phyloP scores from a whole-genome alignment of 805 yeast genomes.

The Wickerhamiella bombiphila region DNA sequence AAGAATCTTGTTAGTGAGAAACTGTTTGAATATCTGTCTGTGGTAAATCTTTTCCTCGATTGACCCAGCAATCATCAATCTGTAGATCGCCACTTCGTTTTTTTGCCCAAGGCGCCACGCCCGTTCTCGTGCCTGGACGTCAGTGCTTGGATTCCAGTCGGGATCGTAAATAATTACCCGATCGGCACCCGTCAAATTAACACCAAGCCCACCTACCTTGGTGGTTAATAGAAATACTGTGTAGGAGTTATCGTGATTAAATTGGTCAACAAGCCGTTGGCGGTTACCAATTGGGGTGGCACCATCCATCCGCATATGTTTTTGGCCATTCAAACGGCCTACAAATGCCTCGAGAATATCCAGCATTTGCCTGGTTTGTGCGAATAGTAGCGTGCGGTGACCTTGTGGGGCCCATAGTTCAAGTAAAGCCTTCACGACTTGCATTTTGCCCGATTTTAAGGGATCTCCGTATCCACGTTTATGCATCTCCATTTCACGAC shows the following conservation, averaged over 20 bases:
- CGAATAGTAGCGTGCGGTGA: slow-evolving; percentile 70
- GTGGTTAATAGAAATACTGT: slow-evolving; percentile 75
- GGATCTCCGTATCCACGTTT: slow-evolving; percentile 31
- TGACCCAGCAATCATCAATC: slow-evolving; percentile 87
- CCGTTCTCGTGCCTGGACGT: slow-evolving; percentile 88
- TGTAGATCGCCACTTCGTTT: slow-evolving; percentile 75
- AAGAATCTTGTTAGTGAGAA: slow-evolving; percentile 79
- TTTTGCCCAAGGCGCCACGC: slow-evolving; percentile 97
- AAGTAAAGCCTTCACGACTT: slow-evolving; percentile 63
- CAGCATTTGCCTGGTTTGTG: slow-evolving; percentile 90
- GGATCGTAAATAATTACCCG: slow-evolving; percentile 91
- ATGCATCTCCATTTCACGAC: slow-evolving; percentile 27
- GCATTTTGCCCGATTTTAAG: slow-evolving; percentile 69
- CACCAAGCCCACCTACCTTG: slow-evolving; percentile 91
- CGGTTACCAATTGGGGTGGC: slow-evolving; percentile 65
- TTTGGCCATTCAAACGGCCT: slow-evolving; percentile 26
- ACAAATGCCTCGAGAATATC: slow-evolving; percentile 67
- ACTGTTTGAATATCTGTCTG: slow-evolving; percentile 90
- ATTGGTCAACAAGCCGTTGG: slow-evolving; percentile 66
- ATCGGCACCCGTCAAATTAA: slow-evolving; percentile 88
- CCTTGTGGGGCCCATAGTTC: slow-evolving; percentile 63
- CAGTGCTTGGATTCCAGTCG: slow-evolving; percentile 98
- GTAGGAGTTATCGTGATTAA: slow-evolving; percentile 46
- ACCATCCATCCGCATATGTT: slow-evolving; percentile 85
- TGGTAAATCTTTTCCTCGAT: slow-evolving; percentile 96